A percentile compares a stretch with the other conserved stretches of the same genome.
phyloP scores from a whole-genome alignment of 2,329 filamentous ascomycete species.

The Diaporthe australafricana region DNA sequence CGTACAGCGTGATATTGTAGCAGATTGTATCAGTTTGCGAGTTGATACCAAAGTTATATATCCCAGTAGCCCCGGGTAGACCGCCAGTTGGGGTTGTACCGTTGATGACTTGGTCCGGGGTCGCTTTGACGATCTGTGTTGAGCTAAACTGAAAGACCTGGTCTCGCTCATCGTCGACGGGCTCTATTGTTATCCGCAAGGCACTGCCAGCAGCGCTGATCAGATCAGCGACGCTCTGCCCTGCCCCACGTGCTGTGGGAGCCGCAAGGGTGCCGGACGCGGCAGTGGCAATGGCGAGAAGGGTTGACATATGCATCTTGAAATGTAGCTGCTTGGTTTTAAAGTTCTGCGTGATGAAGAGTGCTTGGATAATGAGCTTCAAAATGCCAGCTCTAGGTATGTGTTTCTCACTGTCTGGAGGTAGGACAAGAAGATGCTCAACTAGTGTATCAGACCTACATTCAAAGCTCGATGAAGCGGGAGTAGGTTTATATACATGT shows the following conservation, averaged over 20 bases:
- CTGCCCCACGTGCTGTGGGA: neutral
- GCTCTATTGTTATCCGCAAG: neutral
- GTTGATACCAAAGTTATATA: slow-evolving; percentile 63
- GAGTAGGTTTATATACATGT: neutral
- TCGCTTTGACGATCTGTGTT: slow-evolving; percentile 57
- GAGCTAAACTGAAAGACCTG: slow-evolving; percentile 53
- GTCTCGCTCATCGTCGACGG: neutral
- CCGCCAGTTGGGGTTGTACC: slow-evolving; percentile 47
- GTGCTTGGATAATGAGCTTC: neutral
- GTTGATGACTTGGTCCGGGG: slow-evolving; percentile 59
- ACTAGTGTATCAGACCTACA: too few relatives aligned
- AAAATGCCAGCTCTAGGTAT: neutral
- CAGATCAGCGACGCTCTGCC: neutral
- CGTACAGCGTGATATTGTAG: slow-evolving; percentile 59
- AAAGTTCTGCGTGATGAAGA: neutral
- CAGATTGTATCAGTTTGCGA: slow-evolving; percentile 46
- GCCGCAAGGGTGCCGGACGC: neutral
- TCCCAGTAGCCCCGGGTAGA: slow-evolving; percentile 54
- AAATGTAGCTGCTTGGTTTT: neutral
- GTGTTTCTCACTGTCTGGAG: too few relatives aligned
- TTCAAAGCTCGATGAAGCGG: neutral
- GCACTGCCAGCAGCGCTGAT: neutral
- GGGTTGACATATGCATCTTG: neutral
- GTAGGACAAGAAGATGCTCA: neutral
- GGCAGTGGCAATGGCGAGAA: neutral